phyloP scores from a whole-genome alignment of 768 basidiomycete genomes.

The Pisolithus marmoratus region DNA sequence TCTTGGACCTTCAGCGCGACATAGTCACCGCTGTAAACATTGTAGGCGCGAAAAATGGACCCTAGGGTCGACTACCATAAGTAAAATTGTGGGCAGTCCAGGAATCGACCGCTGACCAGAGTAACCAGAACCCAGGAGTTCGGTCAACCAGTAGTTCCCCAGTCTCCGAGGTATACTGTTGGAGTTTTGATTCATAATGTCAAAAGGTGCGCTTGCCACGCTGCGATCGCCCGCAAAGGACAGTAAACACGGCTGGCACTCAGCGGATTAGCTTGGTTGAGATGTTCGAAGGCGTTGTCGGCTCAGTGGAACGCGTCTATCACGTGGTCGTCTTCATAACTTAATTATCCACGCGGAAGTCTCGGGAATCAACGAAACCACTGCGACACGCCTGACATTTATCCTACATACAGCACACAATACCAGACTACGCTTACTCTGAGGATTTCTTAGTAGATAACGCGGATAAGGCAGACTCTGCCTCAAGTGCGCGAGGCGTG shows the following conservation, averaged over 20 bases:
- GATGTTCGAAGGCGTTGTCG: too few species aligned
- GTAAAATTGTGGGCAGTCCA: not conserved
- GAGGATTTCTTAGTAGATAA: constrained; percentile 12
- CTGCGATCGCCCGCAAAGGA: not conserved
- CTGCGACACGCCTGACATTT: not conserved
- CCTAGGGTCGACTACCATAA: constrained; percentile 37
- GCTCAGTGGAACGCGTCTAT: constrained; percentile 15
- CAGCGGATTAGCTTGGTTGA: too few species aligned
- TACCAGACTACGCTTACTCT: constrained; percentile 12
- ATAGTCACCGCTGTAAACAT: constrained; percentile 51
- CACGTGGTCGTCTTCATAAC: constrained; percentile 16
- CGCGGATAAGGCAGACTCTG: constrained; percentile 38
- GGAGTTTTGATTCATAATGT: constrained; percentile 8
- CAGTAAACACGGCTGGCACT: too few species aligned
- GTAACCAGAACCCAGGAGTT: constrained; percentile 64
- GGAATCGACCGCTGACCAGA: constrained; percentile 43
- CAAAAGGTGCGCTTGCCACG: not conserved
- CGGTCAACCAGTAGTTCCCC: constrained; percentile 57
- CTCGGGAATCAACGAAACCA: not conserved
- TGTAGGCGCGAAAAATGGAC: constrained; percentile 58
- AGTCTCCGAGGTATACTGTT: constrained; percentile 33
- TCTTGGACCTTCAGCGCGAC: constrained; percentile 74
- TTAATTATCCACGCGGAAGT: not conserved
- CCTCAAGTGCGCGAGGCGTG: constrained; percentile 58
- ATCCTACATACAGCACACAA: not conserved